Evolutionary conservation across 1,284 basidiomycete species (phyloP).

Genomic region (Cutaneotrichosporon cyanovorans): DNA sequence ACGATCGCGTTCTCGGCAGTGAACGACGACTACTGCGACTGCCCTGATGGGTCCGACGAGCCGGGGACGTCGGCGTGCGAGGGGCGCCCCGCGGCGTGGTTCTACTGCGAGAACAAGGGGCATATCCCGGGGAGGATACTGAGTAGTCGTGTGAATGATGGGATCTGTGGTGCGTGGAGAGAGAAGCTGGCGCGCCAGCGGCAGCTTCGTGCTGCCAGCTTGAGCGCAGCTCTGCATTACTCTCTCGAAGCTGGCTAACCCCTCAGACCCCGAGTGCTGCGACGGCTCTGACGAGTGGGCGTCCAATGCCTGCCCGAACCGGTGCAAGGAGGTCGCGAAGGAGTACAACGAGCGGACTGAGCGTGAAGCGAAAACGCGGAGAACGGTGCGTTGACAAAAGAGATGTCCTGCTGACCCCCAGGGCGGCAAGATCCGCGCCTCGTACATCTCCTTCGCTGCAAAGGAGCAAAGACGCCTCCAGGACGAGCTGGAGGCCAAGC

Average conservation of each 20-base stretch:
- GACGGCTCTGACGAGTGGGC: constrained; percentile 87
- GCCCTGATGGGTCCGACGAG: constrained; percentile 85
- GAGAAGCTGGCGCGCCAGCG: constrained; percentile 1
- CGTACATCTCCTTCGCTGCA: constrained; percentile 76
- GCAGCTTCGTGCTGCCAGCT: too few species aligned
- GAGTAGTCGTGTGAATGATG: constrained; percentile 83
- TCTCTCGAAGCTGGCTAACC: too few species aligned
- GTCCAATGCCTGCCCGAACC: constrained; percentile 66
- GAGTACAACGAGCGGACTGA: constrained; percentile 60
- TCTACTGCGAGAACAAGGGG: constrained; percentile 84
- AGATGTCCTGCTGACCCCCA: too few species aligned
- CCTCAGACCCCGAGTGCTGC: constrained; percentile 90
- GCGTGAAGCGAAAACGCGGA: constrained; percentile 66
- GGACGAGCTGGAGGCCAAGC: constrained; percentile 51
- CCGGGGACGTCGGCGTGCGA: constrained; percentile 86
- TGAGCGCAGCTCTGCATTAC: too few species aligned
- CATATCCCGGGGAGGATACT: constrained; percentile 75
- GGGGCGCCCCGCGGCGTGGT: constrained; percentile 51
- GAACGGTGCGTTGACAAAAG: constrained; percentile 70
- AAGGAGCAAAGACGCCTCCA: constrained; percentile 79
- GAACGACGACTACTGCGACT: constrained; percentile 95
- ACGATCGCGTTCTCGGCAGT: constrained; percentile 60
- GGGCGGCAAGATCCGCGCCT: constrained; percentile 85
- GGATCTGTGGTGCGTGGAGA: constrained; percentile 70
- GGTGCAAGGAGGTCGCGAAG: constrained; percentile 68